Evolutionary conservation across 2,329 filamentous ascomycete species (phyloP), one percentile per base, ranked within the genome.

Genomic region (Fusarium newnesense): DNA sequence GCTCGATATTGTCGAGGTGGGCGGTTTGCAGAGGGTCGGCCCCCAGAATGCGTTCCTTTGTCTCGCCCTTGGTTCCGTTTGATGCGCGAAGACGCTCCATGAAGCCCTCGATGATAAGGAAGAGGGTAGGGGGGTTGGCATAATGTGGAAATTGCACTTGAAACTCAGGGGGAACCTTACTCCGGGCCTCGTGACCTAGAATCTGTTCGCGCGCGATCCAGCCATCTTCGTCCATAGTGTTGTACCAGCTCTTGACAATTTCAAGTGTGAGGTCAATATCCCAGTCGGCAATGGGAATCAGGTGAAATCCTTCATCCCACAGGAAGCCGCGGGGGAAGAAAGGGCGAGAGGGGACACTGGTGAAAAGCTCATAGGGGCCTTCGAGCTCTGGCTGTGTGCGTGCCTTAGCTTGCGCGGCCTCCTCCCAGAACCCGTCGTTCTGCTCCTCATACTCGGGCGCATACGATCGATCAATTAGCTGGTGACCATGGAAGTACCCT

Each of bases 201-300:
- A 99, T 98, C 83, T 98, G 95, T 84, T 99, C 96, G 58, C 96
- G 92, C 7, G 92, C 94, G 79, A 99, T 98, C 96, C 96, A 99
- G 60, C 96, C 96, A 80, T 98, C 95, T 21, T 96, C 93, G 75
- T 99, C 96, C 89, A 98, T 97, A 24, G 97, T 89, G 73, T 92
- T 94, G 84, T 97, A 97, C 96, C 96, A 99, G 83, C 94, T 97
- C 84, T 93, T 94, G 70, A 98, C 89, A 73, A 99, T 94, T 72
- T 98, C 94, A 36, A 93, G 85, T 7, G 94, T 91, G 58, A 98
- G 87, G 79, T 98, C 95, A 59, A 95, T 90, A 80, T 99, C 96
- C 93, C 95, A 99, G 74, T 99, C 96, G 26, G 94, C 89, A 60
- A 99, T 92, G 4, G 95, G 95, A 53, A 97, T 86, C 40, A 99